Percentiles rank a stretch among this genome's conserved stretches.
Evolutionary conservation across 139 green algal species (phyloP).

Genomic region (Marvania coccoides): DNA sequence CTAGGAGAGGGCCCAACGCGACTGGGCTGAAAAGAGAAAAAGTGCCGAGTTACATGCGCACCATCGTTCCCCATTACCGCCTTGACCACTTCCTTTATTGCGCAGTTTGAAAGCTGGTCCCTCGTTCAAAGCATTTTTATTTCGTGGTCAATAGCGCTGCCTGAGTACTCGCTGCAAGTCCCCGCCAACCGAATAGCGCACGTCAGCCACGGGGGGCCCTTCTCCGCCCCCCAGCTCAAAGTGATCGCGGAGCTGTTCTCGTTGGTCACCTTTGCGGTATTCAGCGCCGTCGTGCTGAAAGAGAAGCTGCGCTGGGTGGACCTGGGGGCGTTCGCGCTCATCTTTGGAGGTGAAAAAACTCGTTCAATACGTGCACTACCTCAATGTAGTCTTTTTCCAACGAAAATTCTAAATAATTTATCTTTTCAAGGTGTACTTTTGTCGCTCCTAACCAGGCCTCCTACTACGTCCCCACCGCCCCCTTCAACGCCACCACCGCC

Average conservation of each 20-base stretch:
- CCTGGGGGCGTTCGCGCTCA: not conserved
- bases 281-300: not conserved
- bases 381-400: too few species aligned
- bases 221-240: slow-evolving; percentile 15
- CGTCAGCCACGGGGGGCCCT: not conserved
- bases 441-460: too few species aligned
- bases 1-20: too few species aligned
- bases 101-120: slow-evolving; percentile 9
- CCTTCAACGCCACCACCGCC: too few species aligned
- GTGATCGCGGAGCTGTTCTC: slow-evolving; percentile 1
- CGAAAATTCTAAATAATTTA: too few species aligned
- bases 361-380: too few species aligned
- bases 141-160: slow-evolving; percentile 2
- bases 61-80: not conserved
- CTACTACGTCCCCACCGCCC: too few species aligned
- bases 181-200: slow-evolving; percentile 10
- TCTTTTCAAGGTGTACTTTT: too few species aligned
- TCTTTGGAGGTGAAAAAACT: slow-evolving; percentile 1
- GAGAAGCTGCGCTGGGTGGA: slow-evolving; percentile 16
- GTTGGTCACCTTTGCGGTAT: slow-evolving; percentile 6
- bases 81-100: not conserved
- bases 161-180: slow-evolving; percentile 6
- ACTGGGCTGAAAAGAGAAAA: too few species aligned
- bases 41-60: too few species aligned
- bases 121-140: not conserved